A percentile compares a stretch with the other conserved stretches of the same genome.
Evolutionary conservation across 495 filamentous ascomycete species (phyloP).

Genomic region (Poronia punctata): DNA sequence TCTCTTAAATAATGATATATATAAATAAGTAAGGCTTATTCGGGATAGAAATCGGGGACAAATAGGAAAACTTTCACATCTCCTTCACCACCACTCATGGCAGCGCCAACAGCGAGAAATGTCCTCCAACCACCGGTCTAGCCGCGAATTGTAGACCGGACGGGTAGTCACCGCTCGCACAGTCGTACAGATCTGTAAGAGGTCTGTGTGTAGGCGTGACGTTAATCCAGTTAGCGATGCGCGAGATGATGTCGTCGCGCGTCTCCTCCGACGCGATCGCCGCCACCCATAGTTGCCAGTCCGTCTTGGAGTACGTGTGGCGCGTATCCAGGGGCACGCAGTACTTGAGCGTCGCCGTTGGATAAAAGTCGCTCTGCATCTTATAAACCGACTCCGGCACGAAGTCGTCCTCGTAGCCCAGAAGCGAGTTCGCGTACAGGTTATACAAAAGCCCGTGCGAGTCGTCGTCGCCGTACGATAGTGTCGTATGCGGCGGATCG

Average conservation of each 20-base stretch:
- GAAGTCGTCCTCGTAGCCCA: constrained; percentile 55
- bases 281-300: constrained; percentile 85
- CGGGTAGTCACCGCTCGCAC: constrained; percentile 52
- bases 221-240: constrained; percentile 70
- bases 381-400: constrained; percentile 69
- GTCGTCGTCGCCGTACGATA: constrained; percentile 41
- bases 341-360: constrained; percentile 60
- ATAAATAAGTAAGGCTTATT: too few relatives aligned
- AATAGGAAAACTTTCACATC: background rate
- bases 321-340: constrained; percentile 81
- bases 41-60: background rate
- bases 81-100: constrained; percentile 6
- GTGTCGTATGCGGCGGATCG: constrained; percentile 62
- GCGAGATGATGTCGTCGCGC: constrained; percentile 57
- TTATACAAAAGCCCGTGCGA: constrained; percentile 74
- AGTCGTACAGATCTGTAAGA: constrained; percentile 76
- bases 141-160: constrained; percentile 63
- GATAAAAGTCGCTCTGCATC: constrained; percentile 76
- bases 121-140: constrained; percentile 73
- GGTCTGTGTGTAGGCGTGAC: constrained; percentile 63
- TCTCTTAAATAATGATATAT: too few relatives aligned
- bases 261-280: constrained; percentile 58
- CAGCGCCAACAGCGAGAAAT: constrained; percentile 73
- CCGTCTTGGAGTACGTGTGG: constrained; percentile 75
- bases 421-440: constrained; percentile 70